Percentiles rank a stretch among this genome's conserved stretches.
Conservation (phyloP, 139 green algal genomes). For the Chlamydomonas sp. region DNA sequence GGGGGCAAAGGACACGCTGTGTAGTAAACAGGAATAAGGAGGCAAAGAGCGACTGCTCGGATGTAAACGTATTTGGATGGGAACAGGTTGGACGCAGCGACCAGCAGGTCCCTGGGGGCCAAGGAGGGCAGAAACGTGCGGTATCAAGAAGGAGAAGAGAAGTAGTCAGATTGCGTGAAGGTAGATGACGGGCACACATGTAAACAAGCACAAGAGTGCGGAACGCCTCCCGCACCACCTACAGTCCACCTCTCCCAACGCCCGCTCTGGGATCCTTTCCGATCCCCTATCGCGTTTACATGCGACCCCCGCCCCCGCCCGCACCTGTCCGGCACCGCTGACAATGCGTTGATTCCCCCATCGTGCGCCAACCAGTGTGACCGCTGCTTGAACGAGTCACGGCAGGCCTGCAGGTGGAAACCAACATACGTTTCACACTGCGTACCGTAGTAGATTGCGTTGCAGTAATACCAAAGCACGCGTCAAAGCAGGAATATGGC, state of each 20-base stretch:
- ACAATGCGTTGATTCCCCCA: constrained; percentile 54
- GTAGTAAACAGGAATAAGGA: too few species aligned
- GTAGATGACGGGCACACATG: too few species aligned
- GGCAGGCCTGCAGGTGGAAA: constrained; percentile 28
- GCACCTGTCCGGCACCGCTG: constrained; percentile 47
- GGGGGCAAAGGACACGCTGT: too few species aligned
- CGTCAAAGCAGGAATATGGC: too few species aligned
- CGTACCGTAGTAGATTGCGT: background rate
- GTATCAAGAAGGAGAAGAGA: too few species aligned
- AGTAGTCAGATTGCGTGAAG: too few species aligned
- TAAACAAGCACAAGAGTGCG: background rate
- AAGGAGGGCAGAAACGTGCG: too few species aligned
- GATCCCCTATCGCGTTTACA: too few species aligned
- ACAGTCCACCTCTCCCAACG: background rate
- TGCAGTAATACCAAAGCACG: too few species aligned
- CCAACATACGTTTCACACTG: background rate
- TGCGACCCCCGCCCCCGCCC: background rate
- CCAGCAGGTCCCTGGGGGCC: constrained; percentile 47
- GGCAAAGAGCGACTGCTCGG: too few species aligned
- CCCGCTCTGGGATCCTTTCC: too few species aligned
- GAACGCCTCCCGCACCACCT: background rate
- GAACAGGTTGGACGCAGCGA: constrained; percentile 33
- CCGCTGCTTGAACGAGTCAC: constrained; percentile 63
- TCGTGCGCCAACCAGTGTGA: constrained; percentile 67
- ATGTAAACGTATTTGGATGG: too few species aligned